Evolutionary conservation across 83 land plant species (phyloP), one percentile per base, ranked within the genome.

Genomic region (Picea engelmannii): DNA sequence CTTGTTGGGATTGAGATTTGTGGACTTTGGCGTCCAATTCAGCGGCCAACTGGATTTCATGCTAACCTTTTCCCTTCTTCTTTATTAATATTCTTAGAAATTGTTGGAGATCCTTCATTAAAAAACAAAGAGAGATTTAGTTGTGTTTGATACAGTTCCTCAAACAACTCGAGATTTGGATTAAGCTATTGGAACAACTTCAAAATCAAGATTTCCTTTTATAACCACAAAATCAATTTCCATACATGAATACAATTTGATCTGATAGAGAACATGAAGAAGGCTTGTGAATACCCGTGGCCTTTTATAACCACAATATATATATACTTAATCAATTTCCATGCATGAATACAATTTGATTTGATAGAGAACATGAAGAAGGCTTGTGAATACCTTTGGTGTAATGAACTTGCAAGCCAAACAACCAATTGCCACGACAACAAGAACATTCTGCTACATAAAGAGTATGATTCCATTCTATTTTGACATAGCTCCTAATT

Each of bases 321-420:
- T 11, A 80, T 24, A 70, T 27, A 73, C 8, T 49, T 61, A 81
- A 81, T 8, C n/a, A 5, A 52, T 12, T 52, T 52, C 58, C 13
- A 52, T 52, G 58, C 11, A 52, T 52, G 58, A 12, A 52, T 10
- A 52, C 12, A 52, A 52, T 52, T 52, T 52, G 0, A 24, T 17
- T 18, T 65, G 69, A 78, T 27, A 20, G 24, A 18, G 23, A 58
- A 59, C 9, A 25, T 18, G 25, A 20, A 12, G 79, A 62, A 80
- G 67, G 8, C 6, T 13, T 25, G 67, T 6, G 59, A n/a, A n/a
- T 75, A 86, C 88, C 88, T 86, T 74, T 10, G 88, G 80, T 18
- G 86, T 86, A 24, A 86, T 80, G 16, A 86, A 81, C 80, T 86
- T 86, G 83, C 83, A 86, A 60, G 88, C 88, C 63, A 86, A 76